A percentile compares a stretch with the other conserved stretches of the same genome.
Conservation (phyloP, 768 basidiomycete genomes). For the Boletellus ananiceps region DNA sequence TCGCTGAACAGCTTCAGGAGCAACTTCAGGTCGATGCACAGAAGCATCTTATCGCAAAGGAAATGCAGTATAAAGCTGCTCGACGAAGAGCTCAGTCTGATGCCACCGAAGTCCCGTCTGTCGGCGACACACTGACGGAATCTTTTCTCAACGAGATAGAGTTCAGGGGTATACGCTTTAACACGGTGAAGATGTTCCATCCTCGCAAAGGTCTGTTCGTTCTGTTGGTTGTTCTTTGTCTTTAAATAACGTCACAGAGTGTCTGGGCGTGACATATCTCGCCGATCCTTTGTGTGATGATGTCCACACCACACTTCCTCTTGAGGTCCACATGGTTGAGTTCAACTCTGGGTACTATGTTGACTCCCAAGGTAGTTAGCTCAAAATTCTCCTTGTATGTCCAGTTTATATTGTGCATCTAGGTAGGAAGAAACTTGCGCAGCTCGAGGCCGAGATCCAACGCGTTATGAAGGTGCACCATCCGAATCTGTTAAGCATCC, state of each 20-base stretch:
- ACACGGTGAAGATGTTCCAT: conserved; percentile 66
- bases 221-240: background rate
- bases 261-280: conserved; percentile 61
- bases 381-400: background rate
- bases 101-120: conserved; percentile 57
- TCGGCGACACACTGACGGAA: conserved; percentile 52
- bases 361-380: conserved; percentile 49
- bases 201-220: conserved; percentile 53
- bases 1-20: conserved; percentile 57
- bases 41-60: conserved; percentile 42
- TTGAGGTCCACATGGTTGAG: conserved; percentile 63
- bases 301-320: conserved; percentile 48
- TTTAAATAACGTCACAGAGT: conserved; percentile 37
- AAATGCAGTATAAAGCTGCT: conserved; percentile 47
- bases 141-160: conserved; percentile 55
- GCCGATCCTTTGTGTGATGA: conserved; percentile 76
- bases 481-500: conserved; percentile 58
- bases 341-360: conserved; percentile 70
- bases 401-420: background rate
- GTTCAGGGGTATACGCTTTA: conserved; percentile 56
- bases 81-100: conserved; percentile 67
- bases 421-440: conserved; percentile 67
- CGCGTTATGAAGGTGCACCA: conserved; percentile 57
- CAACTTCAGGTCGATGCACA: conserved; percentile 65
- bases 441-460: conserved; percentile 62